A percentile compares a stretch with the other conserved stretches of the same genome.
These are phyloP conservation scores for Alloteropsis angusta DNA, from an alignment of 202 grass and related monocot genomes.

Conservation along the genomic window DNA sequence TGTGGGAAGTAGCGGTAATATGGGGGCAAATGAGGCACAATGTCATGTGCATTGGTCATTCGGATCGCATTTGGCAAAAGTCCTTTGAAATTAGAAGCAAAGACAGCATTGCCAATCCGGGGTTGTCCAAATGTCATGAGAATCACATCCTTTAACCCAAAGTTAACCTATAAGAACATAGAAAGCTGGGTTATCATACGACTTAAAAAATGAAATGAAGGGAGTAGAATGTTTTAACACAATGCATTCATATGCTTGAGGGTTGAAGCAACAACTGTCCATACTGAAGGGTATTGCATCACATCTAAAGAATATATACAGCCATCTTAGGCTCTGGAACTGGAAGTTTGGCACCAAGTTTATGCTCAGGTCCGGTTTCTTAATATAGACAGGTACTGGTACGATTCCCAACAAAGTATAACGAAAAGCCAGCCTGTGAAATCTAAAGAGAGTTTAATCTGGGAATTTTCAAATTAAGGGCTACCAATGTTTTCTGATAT, in stretches of 20 bases:
- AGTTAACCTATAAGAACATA: constrained; percentile 53
- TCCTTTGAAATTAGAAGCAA: constrained; percentile 53
- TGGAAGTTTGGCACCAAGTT: background rate
- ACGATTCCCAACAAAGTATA: background rate
- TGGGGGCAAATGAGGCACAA: constrained; percentile 89
- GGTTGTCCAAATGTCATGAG: constrained; percentile 85
- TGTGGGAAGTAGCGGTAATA: constrained; percentile 71
- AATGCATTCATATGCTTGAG: background rate
- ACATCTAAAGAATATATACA: background rate
- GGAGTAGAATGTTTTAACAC: background rate
- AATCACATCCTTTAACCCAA: constrained; percentile 44
- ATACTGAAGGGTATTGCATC: background rate
- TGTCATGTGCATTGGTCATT: constrained; percentile 69
- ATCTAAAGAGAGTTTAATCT: background rate
- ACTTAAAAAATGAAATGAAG: background rate
- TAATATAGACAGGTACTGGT: background rate
- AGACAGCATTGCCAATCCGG: constrained; percentile 69
- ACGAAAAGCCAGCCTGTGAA: background rate
- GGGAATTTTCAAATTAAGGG: background rate
- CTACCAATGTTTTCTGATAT: background rate
- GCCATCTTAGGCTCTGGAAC: background rate
- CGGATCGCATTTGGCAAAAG: constrained; percentile 57
- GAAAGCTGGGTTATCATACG: background rate
- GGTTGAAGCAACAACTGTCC: background rate
- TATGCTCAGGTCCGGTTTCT: background rate